Evolutionary conservation across 805 yeast species (phyloP).

Genomic region (Suhomyces kilbournensis): DNA sequence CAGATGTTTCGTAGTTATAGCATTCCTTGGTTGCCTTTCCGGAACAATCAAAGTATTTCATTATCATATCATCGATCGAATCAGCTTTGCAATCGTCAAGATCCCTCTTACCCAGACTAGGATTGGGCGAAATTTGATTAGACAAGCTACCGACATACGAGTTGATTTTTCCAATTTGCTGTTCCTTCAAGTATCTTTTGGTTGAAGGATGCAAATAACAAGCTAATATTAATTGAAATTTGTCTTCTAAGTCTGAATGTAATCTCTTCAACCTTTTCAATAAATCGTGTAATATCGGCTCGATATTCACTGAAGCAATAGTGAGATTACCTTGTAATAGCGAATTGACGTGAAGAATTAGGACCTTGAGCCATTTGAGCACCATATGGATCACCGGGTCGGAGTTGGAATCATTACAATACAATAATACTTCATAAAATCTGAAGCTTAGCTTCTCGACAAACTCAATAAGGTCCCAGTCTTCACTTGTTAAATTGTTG

Average conservation of each 20-base stretch:
- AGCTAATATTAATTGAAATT: slow-evolving; percentile 13
- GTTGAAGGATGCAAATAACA: slow-evolving; percentile 24
- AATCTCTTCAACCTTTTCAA: slow-evolving; percentile 7
- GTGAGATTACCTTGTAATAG: slow-evolving; percentile 1
- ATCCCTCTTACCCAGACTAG: not conserved
- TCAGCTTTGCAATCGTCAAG: not conserved
- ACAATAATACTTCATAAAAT: slow-evolving; percentile 12
- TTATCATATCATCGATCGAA: slow-evolving; percentile 20
- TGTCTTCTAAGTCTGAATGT: slow-evolving; percentile 13
- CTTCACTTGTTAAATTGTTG: slow-evolving; percentile 7
- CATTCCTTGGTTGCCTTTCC: slow-evolving; percentile 26
- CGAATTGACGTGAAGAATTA: slow-evolving; percentile 15
- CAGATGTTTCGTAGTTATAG: slow-evolving; percentile 22
- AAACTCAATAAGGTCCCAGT: slow-evolving; percentile 15
- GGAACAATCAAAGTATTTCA: slow-evolving; percentile 25
- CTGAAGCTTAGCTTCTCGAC: slow-evolving; percentile 7
- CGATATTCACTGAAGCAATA: slow-evolving; percentile 1
- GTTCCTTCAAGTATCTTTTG: slow-evolving; percentile 17
- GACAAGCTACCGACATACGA: not conserved
- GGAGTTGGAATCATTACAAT: slow-evolving; percentile 2
- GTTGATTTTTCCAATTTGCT: not conserved
- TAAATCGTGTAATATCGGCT: slow-evolving; percentile 6
- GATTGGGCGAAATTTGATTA: not conserved
- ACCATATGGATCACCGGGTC: slow-evolving; percentile 17
- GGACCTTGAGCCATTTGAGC: slow-evolving; percentile 21